Conservation (phyloP, 176 grass and related monocot genomes). For the Cenchrus americanus region DNA sequence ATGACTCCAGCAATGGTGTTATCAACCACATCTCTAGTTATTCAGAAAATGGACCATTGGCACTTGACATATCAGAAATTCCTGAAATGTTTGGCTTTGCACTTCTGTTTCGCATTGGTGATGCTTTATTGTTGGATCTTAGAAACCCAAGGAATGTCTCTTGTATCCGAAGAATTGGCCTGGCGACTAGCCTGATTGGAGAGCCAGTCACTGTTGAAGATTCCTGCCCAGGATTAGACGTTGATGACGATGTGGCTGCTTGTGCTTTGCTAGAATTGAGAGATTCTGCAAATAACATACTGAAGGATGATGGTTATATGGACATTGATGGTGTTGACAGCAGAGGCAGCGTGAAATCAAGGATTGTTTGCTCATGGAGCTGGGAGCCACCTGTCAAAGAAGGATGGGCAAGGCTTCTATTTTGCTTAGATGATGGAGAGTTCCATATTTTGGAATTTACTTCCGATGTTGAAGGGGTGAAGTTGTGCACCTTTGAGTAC, state of each 20-base stretch:
- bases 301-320: constrained; percentile 85
- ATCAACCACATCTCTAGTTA: constrained; percentile 69
- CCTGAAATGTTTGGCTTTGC: constrained; percentile 88
- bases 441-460: constrained; percentile 82
- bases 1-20: constrained; percentile 42
- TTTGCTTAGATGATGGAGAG: constrained; percentile 89
- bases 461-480: constrained; percentile 62
- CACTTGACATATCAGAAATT: constrained; percentile 76
- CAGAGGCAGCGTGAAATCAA: constrained; percentile 60
- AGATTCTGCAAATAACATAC: constrained; percentile 76
- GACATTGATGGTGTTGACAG: constrained; percentile 76
- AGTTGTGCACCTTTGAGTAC: constrained; percentile 64
- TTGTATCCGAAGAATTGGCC: constrained; percentile 70
- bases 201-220: constrained; percentile 71
- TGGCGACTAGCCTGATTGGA: constrained; percentile 60
- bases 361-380: constrained; percentile 85
- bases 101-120: constrained; percentile 85
- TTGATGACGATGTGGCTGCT: constrained; percentile 89
- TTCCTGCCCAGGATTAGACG: constrained; percentile 67
- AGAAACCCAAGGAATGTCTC: constrained; percentile 70
- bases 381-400: constrained; percentile 69
- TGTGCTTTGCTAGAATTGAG: constrained; percentile 95
- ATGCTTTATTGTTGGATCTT: constrained; percentile 89
- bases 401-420: constrained; percentile 70
- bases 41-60: constrained; percentile 77